A percentile compares a stretch with the other conserved stretches of the same genome.
Evolutionary conservation across 768 basidiomycete species (phyloP).

Genomic region (Lyophyllum shimeji): DNA sequence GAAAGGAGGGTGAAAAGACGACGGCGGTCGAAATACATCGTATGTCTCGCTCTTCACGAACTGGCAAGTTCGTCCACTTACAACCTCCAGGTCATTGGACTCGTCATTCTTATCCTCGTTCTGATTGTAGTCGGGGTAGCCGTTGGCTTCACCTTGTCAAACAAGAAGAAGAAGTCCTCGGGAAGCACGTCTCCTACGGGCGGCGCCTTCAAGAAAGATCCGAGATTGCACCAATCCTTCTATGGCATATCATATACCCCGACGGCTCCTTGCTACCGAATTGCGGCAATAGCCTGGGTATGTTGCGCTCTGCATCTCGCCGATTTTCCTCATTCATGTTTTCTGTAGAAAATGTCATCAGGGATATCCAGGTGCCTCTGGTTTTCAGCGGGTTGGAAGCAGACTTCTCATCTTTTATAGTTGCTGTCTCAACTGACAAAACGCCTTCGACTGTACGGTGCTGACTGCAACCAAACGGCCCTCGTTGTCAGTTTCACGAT

Average conservation of each 20-base stretch:
- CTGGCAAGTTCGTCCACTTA: neutral
- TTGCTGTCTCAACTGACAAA: constrained; percentile 83
- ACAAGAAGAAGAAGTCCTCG: constrained; percentile 37
- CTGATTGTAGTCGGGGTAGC: constrained; percentile 56
- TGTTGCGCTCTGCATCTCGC: constrained; percentile 7
- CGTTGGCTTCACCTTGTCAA: constrained; percentile 66
- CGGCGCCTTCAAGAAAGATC: constrained; percentile 59
- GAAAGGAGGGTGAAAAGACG: constrained; percentile 26
- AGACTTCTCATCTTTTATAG: constrained; percentile 33
- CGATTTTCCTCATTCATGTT: neutral
- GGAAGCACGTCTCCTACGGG: constrained; percentile 3
- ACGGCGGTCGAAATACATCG: constrained; percentile 56
- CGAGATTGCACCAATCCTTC: constrained; percentile 66
- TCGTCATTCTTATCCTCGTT: constrained; percentile 51
- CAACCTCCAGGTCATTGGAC: constrained; percentile 48
- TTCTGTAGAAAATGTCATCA: constrained; percentile 55
- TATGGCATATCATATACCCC: constrained; percentile 91
- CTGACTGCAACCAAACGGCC: constrained; percentile 82
- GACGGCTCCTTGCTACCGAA: constrained; percentile 61
- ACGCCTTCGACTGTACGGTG: constrained; percentile 79
- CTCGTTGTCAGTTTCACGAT: constrained; percentile 64
- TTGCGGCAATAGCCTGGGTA: constrained; percentile 58
- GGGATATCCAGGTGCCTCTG: constrained; percentile 62
- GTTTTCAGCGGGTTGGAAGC: neutral
- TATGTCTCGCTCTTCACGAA: constrained; percentile 31